Evolutionary conservation across 306 rosid genomes (phyloP), one percentile per base, ranked within the genome.

Genomic region (Trifolium repens): DNA sequence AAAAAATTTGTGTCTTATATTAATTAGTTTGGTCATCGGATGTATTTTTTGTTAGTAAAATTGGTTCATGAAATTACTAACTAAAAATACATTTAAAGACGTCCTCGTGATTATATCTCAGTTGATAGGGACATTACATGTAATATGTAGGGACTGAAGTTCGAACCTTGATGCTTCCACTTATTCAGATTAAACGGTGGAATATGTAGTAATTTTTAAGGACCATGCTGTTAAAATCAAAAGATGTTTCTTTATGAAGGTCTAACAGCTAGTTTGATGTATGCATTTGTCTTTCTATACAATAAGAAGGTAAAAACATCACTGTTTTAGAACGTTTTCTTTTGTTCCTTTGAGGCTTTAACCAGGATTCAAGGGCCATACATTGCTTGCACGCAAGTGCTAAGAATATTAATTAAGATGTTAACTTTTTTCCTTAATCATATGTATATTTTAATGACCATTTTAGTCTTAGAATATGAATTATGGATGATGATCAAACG

Each of bases 321-420:
- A 70, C 75, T 54, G 53, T 81, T 78, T 60, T 69, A 32, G 62
- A 16, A 60, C 53, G 1, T 11, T 69, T 49, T 17, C 30, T 57
- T 49, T 35, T 9, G 37, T 10, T 62, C 22, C 50, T 72, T 43
- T 35, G 32, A 72, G 66, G 62, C 65, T 78, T 62, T 22, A 59
- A n/a, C 78, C 34, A 17, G 46, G 42, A 57, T 50, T 61, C 76
- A 79, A 75, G 70, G 78, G 82, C 70, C 85, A 57, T n/a, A 68
- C 52, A 43, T 24, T 37, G 24, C 69, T 62, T 80, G 68, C 66
- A 53, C 35, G 66, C 30, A 42, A 69, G 32, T 35, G 24, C 43
- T 69, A 57, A 10, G 49, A 69, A 73, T 26, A 30, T 32, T 26
- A 69, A 39, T 46, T 65, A 78, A 40, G 34, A 53, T 54, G 54